These are phyloP conservation scores for Coniella vitis DNA, from an alignment of 2,329 filamentous ascomycete genomes.

Conservation along the genomic window DNA sequence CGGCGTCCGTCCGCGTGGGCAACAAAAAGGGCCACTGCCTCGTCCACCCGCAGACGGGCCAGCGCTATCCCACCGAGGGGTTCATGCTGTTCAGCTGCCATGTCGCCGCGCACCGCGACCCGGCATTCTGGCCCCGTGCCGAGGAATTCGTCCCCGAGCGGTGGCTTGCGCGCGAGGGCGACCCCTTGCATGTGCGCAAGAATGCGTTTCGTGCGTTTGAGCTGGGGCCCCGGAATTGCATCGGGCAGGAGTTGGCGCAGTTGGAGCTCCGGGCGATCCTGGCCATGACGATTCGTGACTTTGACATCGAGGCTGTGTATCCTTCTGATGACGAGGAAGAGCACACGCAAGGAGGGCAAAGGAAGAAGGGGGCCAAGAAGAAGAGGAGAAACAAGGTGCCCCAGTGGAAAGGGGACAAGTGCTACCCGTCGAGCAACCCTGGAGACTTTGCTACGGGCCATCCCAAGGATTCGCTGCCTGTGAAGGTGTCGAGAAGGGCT, in stretches of 20 bases:
- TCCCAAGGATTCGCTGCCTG: slow-evolving; percentile 9
- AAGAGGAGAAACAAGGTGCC: no score
- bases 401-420: slow-evolving; percentile 7
- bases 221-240: slow-evolving; percentile 28
- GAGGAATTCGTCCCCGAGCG: slow-evolving; percentile 35
- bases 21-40: slow-evolving; percentile 24
- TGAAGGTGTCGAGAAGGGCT: slow-evolving; percentile 1
- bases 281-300: slow-evolving; percentile 12
- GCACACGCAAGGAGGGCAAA: no score
- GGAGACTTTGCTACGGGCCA: slow-evolving; percentile 6
- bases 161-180: slow-evolving; percentile 26
- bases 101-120: slow-evolving; percentile 24
- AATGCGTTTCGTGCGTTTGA: slow-evolving; percentile 31
- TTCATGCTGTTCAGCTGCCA: slow-evolving; percentile 19
- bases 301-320: slow-evolving; percentile 10
- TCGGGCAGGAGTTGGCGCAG: slow-evolving; percentile 30
- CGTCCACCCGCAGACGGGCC: slow-evolving; percentile 28
- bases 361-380: no score
- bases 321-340: slow-evolving; percentile 2
- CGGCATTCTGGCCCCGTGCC: slow-evolving; percentile 30
- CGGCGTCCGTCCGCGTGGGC: slow-evolving; percentile 31
- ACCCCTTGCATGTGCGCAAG: slow-evolving; percentile 21
- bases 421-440: not conserved
- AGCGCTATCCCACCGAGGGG: slow-evolving; percentile 29
- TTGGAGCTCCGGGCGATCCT: slow-evolving; percentile 27